A percentile compares a stretch with the other conserved stretches of the same genome.
phyloP scores from a whole-genome alignment of 345 rosid species.

The Adansonia digitata region DNA sequence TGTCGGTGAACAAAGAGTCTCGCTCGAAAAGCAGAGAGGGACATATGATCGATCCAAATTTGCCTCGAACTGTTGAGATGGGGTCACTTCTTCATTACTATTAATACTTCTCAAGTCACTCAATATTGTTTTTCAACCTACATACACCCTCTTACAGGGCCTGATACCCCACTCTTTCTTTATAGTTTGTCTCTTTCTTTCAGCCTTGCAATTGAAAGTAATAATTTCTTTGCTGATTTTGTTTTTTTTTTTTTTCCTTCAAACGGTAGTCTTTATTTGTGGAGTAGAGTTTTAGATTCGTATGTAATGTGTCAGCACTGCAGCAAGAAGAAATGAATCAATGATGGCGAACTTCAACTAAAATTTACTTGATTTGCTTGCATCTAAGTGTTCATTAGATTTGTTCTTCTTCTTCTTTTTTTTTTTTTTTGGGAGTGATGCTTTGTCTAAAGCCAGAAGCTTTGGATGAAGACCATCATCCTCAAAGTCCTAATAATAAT shows the following conservation, averaged over 20 bases:
- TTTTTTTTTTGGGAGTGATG: constrained; percentile 24
- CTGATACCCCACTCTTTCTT: background rate
- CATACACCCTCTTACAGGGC: background rate
- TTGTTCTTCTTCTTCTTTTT: background rate
- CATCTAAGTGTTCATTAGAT: background rate
- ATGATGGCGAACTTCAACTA: background rate
- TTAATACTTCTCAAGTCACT: background rate
- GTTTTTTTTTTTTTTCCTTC: background rate
- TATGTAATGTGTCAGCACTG: background rate
- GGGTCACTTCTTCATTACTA: background rate
- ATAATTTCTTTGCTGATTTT: background rate
- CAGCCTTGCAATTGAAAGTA: background rate
- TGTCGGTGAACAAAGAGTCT: constrained; percentile 11
- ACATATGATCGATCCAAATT: background rate
- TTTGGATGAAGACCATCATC: constrained; percentile 38
- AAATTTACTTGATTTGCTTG: background rate
- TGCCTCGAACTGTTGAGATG: background rate
- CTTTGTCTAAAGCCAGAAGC: constrained; percentile 59
- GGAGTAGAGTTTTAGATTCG: background rate
- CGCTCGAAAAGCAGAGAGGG: background rate
- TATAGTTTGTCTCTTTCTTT: background rate
- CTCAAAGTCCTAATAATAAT: constrained; percentile 16
- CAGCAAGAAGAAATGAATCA: background rate
- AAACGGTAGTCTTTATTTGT: constrained; percentile 4
- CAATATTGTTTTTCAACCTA: background rate